Percentiles rank a stretch among this genome's conserved stretches.
Evolutionary conservation across 352 stramenopile genomes (phyloP).

Genomic region (Phytophthora ramorum): DNA sequence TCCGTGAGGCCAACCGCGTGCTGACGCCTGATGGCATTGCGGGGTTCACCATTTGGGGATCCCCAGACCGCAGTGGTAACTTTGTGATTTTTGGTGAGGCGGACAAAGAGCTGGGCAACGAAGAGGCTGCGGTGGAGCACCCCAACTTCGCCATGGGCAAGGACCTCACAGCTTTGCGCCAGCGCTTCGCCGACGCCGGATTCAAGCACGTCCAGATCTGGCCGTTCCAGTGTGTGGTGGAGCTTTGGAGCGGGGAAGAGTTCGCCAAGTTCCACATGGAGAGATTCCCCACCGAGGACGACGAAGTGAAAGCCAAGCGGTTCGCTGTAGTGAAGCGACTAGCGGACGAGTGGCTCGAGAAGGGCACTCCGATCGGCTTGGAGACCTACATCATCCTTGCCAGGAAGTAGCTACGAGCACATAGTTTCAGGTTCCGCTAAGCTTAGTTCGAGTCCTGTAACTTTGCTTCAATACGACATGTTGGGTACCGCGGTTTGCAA

Average conservation of each 20-base stretch:
- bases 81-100: constrained; percentile 38
- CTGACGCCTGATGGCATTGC: constrained; percentile 45
- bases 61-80: constrained; percentile 46
- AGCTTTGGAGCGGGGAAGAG: constrained; percentile 54
- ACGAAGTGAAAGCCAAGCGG: constrained; percentile 30
- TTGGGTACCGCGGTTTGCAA: constrained; percentile 31
- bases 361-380: constrained; percentile 57
- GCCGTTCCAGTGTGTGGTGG: constrained; percentile 55
- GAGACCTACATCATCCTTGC: constrained; percentile 66
- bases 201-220: constrained; percentile 53
- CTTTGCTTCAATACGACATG: constrained; percentile 25
- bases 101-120: constrained; percentile 44
- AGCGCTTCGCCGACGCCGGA: constrained; percentile 37
- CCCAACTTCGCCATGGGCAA: constrained; percentile 57
- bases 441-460: constrained; percentile 9
- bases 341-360: constrained; percentile 56
- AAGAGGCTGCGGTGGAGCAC: constrained; percentile 38
- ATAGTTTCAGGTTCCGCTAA: constrained; percentile 2
- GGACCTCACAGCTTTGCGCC: constrained; percentile 44
- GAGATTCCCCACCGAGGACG: constrained; percentile 37
- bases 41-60: constrained; percentile 68
- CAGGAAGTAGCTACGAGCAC: constrained; percentile 23
- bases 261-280: constrained; percentile 50
- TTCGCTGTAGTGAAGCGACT: constrained; percentile 46
- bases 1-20: constrained; percentile 54